phyloP scores from a whole-genome alignment of 2,329 filamentous ascomycete species.

The Triangularia verruculosa region DNA sequence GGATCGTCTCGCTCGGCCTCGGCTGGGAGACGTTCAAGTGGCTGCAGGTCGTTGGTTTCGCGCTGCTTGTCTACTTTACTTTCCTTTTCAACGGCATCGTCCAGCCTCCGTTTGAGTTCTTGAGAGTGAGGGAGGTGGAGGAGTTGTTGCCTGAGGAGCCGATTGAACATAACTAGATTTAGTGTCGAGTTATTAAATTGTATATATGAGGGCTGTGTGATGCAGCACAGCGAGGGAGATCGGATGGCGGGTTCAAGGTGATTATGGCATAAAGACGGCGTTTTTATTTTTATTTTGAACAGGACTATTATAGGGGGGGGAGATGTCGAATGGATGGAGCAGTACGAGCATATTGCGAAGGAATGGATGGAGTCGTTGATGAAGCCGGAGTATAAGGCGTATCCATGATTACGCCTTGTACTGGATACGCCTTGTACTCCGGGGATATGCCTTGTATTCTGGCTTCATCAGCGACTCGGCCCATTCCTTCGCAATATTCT shows the following conservation, averaged over 20 bases:
- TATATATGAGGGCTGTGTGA: neutral
- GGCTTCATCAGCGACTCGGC: too few species aligned
- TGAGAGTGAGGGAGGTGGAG: constrained; percentile 56
- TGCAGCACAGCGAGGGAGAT: neutral
- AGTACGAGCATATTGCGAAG: too few species aligned
- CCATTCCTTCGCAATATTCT: too few species aligned
- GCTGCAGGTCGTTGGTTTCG: constrained; percentile 89
- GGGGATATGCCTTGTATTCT: too few species aligned
- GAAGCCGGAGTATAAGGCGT: too few species aligned
- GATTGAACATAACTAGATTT: constrained; percentile 61
- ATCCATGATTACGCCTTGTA: too few species aligned
- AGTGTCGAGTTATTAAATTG: neutral
- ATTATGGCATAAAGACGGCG: neutral
- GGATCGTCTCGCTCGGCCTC: constrained; percentile 87
- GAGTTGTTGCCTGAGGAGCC: constrained; percentile 78
- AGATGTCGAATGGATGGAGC: too few species aligned
- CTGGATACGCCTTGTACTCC: too few species aligned
- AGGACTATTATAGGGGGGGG: too few species aligned
- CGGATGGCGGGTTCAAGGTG: neutral
- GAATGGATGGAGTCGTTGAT: too few species aligned
- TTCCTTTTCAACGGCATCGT: constrained; percentile 95
- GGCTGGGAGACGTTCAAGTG: constrained; percentile 98
- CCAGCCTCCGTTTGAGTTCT: constrained; percentile 71
- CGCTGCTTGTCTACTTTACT: constrained; percentile 88
- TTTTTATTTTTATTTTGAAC: neutral